Percentiles rank a stretch among this genome's conserved stretches.
These are phyloP conservation scores for Colletotrichum viniferum DNA, from an alignment of 2,329 filamentous ascomycete genomes.

Conservation along the genomic window DNA sequence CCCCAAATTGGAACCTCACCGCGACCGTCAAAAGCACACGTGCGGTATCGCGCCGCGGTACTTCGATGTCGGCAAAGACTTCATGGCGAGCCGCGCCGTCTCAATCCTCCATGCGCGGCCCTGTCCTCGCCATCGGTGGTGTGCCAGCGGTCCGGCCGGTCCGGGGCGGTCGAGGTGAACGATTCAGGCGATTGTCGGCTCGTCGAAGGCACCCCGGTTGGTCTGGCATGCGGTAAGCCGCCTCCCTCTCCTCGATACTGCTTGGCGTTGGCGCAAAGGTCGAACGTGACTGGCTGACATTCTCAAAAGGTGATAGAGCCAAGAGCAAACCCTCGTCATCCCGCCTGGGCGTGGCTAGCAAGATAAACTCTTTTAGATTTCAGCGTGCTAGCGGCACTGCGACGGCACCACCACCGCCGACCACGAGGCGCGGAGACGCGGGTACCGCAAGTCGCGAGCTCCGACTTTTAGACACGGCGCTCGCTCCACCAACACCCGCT, in stretches of 20 bases:
- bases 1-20: neutral
- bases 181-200: neutral
- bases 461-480: neutral
- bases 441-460: slow-evolving; percentile 8
- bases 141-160: neutral
- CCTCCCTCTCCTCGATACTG: neutral
- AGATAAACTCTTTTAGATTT: neutral
- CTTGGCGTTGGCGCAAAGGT: neutral
- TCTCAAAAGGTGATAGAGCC: neutral
- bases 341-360: neutral
- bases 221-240: neutral
- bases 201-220: neutral
- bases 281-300: neutral
- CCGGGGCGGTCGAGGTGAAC: neutral
- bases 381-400: neutral
- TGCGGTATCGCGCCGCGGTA: neutral
- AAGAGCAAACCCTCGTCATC: neutral
- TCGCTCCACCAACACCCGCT: neutral
- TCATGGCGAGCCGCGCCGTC: neutral
- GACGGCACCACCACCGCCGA: neutral
- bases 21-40: neutral
- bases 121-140: neutral
- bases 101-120: neutral
- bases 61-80: neutral
- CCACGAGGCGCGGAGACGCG: neutral